Percentiles rank a stretch among this genome's conserved stretches.
phyloP scores from a whole-genome alignment of 2,329 filamentous ascomycete species.

The Colletotrichum gigasporum region DNA sequence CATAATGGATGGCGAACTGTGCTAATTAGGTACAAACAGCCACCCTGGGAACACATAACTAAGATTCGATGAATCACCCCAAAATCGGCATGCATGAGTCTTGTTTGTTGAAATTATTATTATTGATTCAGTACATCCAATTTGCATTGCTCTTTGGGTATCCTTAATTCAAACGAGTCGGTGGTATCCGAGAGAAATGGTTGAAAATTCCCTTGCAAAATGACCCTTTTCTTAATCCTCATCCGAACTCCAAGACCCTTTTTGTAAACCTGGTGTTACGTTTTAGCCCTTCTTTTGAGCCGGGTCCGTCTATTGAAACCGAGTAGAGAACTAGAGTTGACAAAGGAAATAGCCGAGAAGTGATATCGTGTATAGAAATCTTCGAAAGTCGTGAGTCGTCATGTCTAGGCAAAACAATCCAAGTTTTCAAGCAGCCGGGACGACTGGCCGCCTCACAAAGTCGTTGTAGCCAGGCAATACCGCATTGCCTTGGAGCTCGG shows the following conservation, averaged over 20 bases:
- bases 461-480: slow-evolving; percentile 53
- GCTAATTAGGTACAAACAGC: too few species aligned
- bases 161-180: background rate
- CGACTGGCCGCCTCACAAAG: slow-evolving; percentile 1
- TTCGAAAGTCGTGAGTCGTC: slow-evolving; percentile 18
- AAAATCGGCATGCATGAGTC: background rate
- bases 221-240: background rate
- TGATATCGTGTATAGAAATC: slow-evolving; percentile 8
- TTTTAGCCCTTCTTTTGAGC: background rate
- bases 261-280: too few species aligned
- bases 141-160: slow-evolving; percentile 24
- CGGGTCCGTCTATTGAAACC: background rate
- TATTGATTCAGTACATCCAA: background rate
- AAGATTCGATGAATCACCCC: too few species aligned
- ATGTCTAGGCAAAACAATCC: background rate
- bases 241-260: background rate
- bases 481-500: slow-evolving; percentile 41
- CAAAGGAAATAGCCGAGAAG: slow-evolving; percentile 1
- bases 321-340: background rate
- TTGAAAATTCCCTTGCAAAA: background rate
- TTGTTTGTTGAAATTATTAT: background rate
- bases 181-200: background rate
- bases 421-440: background rate
- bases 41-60: too few species aligned
- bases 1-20: too few species aligned